Conservation (phyloP, 495 filamentous ascomycete species). For the Mytilinidion resinicola region DNA sequence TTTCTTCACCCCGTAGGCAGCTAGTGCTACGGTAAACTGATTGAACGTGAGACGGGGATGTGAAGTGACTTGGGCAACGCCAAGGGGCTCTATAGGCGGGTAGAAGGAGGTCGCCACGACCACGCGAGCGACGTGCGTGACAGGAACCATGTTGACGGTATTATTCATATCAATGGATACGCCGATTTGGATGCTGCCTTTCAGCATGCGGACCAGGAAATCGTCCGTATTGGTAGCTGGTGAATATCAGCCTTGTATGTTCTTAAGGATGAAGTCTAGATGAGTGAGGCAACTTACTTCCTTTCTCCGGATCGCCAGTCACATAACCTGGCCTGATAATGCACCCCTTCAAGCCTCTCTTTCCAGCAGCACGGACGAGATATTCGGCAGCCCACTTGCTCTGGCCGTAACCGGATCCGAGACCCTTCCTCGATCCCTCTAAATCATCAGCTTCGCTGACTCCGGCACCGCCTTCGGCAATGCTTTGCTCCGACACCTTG, state of each 20-base stretch:
- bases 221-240: slow-evolving; percentile 72
- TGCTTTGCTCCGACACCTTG: slow-evolving; percentile 57
- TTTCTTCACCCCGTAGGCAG: slow-evolving; percentile 62
- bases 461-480: slow-evolving; percentile 45
- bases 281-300: slow-evolving; percentile 33
- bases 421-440: slow-evolving; percentile 55
- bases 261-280: background rate
- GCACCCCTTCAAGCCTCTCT: slow-evolving; percentile 64
- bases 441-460: slow-evolving; percentile 62
- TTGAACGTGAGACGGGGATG: slow-evolving; percentile 77
- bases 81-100: slow-evolving; percentile 47
- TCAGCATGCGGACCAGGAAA: slow-evolving; percentile 83
- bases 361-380: slow-evolving; percentile 72
- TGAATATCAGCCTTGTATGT: background rate
- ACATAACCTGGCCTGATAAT: slow-evolving; percentile 86
- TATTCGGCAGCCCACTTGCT: slow-evolving; percentile 81
- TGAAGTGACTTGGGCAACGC: slow-evolving; percentile 70
- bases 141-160: slow-evolving; percentile 86
- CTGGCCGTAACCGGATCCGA: slow-evolving; percentile 86
- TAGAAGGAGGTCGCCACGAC: slow-evolving; percentile 67
- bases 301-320: slow-evolving; percentile 64
- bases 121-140: slow-evolving; percentile 73
- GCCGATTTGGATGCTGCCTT: slow-evolving; percentile 78
- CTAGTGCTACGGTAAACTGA: slow-evolving; percentile 64
- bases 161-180: slow-evolving; percentile 72